Conservation (phyloP, 2,329 filamentous ascomycete species). For the Neoascochyta sp. region DNA sequence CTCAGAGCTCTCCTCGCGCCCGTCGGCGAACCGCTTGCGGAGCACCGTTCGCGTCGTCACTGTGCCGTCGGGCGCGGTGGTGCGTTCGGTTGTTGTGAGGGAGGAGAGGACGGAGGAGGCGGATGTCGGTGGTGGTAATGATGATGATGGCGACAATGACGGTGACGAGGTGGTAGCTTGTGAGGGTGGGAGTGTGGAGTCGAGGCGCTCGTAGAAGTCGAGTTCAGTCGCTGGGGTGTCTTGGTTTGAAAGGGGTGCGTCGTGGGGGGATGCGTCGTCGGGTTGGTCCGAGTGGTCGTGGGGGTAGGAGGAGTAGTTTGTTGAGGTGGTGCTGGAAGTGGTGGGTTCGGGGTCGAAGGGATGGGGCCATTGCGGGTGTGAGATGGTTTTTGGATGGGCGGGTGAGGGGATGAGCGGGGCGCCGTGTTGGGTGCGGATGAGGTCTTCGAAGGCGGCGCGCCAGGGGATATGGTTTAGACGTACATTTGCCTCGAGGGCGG, state of each 20-base stretch:
- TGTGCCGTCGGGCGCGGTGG: constrained; percentile 54
- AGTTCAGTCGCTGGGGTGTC: constrained; percentile 43
- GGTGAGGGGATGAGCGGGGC: no score
- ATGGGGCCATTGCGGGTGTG: no score
- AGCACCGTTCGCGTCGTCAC: constrained; percentile 55
- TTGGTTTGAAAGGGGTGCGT: constrained; percentile 15
- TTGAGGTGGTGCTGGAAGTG: no score
- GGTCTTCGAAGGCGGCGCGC: constrained; percentile 59
- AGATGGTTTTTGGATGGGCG: no score
- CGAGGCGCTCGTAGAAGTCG: constrained; percentile 52
- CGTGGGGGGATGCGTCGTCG: constrained; percentile 34
- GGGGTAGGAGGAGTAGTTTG: no score
- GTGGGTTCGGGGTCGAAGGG: no score
- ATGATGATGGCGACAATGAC: no score
- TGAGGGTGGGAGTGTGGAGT: constrained; percentile 33
- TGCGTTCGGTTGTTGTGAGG: constrained; percentile 55
- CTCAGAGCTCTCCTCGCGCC: constrained; percentile 57
- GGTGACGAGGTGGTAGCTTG: not conserved
- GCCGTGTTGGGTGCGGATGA: constrained; percentile 44
- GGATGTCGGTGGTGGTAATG: no score
- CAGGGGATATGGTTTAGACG: constrained; percentile 42
- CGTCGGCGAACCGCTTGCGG: constrained; percentile 59
- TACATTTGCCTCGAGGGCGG: constrained; percentile 50
- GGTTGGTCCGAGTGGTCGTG: constrained; percentile 33
- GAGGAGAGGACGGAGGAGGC: constrained; percentile 49